Conservation (phyloP, 768 basidiomycete species). For the Filobasidium floriforme region DNA sequence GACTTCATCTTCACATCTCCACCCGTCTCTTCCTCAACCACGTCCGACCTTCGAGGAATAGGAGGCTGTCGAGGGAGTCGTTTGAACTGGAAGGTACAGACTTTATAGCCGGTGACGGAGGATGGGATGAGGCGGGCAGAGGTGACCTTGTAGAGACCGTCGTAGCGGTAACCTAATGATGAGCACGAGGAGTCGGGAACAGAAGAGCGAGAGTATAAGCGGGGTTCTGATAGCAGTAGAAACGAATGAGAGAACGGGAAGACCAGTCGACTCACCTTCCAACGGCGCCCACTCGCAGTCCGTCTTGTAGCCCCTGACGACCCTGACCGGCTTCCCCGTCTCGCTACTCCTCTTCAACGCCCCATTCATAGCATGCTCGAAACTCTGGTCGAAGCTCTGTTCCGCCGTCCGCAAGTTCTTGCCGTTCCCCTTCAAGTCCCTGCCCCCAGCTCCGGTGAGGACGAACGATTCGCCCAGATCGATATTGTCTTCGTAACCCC, state of each 20-base stretch:
- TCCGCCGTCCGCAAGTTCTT: constrained; percentile 88
- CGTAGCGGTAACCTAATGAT: constrained; percentile 69
- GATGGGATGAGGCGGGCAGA: constrained; percentile 72
- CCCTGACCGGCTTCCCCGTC: constrained; percentile 72
- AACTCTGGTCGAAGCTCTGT: constrained; percentile 74
- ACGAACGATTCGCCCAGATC: constrained; percentile 24
- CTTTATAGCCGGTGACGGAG: constrained; percentile 58
- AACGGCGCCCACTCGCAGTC: constrained; percentile 65
- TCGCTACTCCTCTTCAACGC: constrained; percentile 60
- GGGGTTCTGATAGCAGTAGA: background rate
- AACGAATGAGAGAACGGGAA: background rate
- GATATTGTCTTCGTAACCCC: constrained; percentile 49
- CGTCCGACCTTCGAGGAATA: background rate
- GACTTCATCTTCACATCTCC: too few species aligned
- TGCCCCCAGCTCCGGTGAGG: constrained; percentile 56
- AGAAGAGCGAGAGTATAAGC: background rate
- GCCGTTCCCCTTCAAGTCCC: constrained; percentile 79
- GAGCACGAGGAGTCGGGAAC: background rate
- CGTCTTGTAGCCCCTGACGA: constrained; percentile 76
- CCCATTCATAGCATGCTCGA: constrained; percentile 64
- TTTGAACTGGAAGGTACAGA: constrained; percentile 74
- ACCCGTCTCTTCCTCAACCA: background rate
- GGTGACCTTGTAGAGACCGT: constrained; percentile 61
- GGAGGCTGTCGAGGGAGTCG: background rate
- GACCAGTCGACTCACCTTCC: constrained; percentile 54